Percentiles rank a stretch among this genome's conserved stretches.
phyloP scores from a whole-genome alignment of 129 eudicot genomes.

The Pulicaria dysenterica region DNA sequence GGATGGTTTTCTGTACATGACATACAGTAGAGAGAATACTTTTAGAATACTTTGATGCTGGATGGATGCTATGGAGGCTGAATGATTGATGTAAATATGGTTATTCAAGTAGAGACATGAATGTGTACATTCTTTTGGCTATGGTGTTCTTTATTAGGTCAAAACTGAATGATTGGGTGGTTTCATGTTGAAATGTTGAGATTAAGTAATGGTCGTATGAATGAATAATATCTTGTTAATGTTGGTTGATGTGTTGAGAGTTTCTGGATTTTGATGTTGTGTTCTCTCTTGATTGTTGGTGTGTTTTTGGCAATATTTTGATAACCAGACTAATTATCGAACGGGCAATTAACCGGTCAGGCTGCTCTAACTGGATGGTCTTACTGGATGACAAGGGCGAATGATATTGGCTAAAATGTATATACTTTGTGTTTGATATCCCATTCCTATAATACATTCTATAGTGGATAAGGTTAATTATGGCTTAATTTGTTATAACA shows the following conservation, averaged over 20 bases:
- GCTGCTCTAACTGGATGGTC: too few relatives aligned
- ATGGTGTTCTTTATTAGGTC: constrained; percentile 19
- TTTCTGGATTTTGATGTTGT: background rate
- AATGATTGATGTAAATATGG: constrained; percentile 46
- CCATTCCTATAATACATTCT: too few relatives aligned
- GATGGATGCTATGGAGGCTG: background rate
- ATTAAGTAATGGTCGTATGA: background rate
- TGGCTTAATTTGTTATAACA: too few relatives aligned
- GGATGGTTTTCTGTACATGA: constrained; percentile 96
- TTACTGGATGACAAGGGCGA: too few relatives aligned
- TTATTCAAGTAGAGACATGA: constrained; percentile 10
- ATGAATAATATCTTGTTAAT: constrained; percentile 6
- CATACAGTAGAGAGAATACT: constrained; percentile 98
- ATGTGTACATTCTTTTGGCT: constrained; percentile 47
- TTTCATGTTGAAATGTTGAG: constrained; percentile 10
- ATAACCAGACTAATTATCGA: too few relatives aligned
- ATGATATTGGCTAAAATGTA: too few relatives aligned
- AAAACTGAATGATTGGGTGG: background rate
- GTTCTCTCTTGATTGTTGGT: background rate
- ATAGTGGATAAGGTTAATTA: too few relatives aligned
- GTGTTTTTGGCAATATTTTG: background rate
- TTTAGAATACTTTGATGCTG: constrained; percentile 59
- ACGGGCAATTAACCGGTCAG: too few relatives aligned
- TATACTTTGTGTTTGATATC: too few relatives aligned
- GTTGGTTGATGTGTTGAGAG: background rate